phyloP scores from a whole-genome alignment of 768 basidiomycete species.

The Leccinum fibrillosum region DNA sequence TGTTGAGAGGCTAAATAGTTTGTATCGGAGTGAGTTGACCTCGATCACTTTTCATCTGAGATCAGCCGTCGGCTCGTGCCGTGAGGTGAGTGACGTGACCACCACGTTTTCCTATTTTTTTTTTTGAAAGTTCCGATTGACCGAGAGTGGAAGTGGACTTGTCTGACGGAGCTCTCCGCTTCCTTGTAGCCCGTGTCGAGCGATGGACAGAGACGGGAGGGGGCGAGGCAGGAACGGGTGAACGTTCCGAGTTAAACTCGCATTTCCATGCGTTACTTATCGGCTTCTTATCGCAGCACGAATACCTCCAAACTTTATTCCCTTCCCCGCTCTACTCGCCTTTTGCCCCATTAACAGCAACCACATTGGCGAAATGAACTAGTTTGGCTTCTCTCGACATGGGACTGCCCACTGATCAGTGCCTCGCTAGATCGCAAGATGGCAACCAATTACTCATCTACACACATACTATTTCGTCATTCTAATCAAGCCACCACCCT shows the following conservation, averaged over 20 bases:
- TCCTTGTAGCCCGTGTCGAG: background rate
- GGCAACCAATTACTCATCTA: conserved; percentile 27
- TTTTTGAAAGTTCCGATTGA: background rate
- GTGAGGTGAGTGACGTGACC: conserved; percentile 17
- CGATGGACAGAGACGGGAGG: background rate
- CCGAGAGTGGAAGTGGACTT: background rate
- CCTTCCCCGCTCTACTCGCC: conserved; percentile 25
- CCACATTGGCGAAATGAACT: conserved; percentile 24
- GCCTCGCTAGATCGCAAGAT: conserved; percentile 7
- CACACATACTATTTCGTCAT: background rate
- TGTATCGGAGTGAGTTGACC: conserved; percentile 12
- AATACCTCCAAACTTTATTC: conserved; percentile 17
- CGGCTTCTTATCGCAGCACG: conserved; percentile 24
- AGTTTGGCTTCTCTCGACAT: conserved; percentile 13
- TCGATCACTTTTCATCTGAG: conserved; percentile 24
- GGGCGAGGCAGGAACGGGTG: conserved; percentile 1
- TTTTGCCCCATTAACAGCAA: conserved; percentile 8
- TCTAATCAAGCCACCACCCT: background rate
- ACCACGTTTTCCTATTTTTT: conserved; percentile 14
- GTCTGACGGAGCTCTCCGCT: no score
- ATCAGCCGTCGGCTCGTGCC: conserved; percentile 23
- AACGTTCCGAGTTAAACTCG: background rate
- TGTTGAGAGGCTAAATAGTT: conserved; percentile 10
- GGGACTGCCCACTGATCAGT: conserved; percentile 13
- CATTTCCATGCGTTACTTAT: conserved; percentile 7